Evolutionary conservation across 768 basidiomycete genomes (phyloP), one percentile per base, ranked within the genome.

Genomic region (Pulveroboletus sp.): DNA sequence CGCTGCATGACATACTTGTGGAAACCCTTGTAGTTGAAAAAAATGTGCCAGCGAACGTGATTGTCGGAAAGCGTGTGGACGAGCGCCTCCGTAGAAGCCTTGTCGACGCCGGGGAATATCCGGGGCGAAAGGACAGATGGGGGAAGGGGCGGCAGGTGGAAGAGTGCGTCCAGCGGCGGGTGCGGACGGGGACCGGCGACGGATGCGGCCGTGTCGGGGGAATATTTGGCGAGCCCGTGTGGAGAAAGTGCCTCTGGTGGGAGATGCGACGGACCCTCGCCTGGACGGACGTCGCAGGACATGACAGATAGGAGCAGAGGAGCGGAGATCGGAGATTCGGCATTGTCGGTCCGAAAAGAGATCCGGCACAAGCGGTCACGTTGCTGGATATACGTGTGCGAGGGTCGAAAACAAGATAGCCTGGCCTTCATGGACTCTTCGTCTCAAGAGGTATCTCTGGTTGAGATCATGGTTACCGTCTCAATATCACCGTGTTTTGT

Each of bases 401-500:
- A n/a, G n/a, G n/a, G n/a, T n/a, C n/a, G n/a, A n/a, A n/a, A n/a
- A n/a, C n/a, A n/a, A n/a, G n/a, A n/a, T n/a, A n/a, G n/a, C n/a
- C n/a, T n/a, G n/a, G n/a, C n/a, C n/a, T 91, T 5, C 73, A 88
- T 29, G 48, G 69, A 5, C 65, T 87, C 9, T 69, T 90, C 4
- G 65, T 75, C 1, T 63, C 74, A 13, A 72, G 89, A 53, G 87
- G 87, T 0, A 66, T 85, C 49, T 68, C 75, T n/a, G 88, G 88
- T 79, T 85, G 48, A 37, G 74, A 59, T 27, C 20, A 27, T 27
- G 25, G 25, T n/a, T n/a, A n/a, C n/a, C n/a, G n/a, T n/a, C n/a
- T 27, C 25, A 5, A 27, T 5, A 29, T 29, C 27, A 11, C 12
- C 27, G 9, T 29, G 9, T 29, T n/a, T 29, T 11, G 9, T 9